These are phyloP conservation scores for Rubia tinctorum DNA, from an alignment of 305 asterid genomes.

Conservation along the genomic window DNA sequence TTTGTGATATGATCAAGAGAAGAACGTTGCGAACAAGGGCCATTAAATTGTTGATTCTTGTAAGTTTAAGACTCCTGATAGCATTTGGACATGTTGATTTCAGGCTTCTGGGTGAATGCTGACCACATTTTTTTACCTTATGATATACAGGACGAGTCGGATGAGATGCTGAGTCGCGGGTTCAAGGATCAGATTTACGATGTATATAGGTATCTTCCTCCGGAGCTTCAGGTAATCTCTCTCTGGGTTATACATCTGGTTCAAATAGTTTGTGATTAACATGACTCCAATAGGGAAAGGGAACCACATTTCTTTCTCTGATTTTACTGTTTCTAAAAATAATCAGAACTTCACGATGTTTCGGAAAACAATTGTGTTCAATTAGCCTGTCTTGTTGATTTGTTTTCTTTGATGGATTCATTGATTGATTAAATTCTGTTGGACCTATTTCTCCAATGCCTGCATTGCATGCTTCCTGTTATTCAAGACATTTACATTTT, in stretches of 20 bases:
- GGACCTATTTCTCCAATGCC: neutral
- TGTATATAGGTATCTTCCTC: conserved; percentile 96
- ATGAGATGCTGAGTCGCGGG: conserved; percentile 98
- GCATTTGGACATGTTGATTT: neutral
- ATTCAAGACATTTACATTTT: conserved; percentile 12
- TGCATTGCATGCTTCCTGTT: neutral
- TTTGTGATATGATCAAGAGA: conserved; percentile 92
- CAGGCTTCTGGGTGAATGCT: neutral
- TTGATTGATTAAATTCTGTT: neutral
- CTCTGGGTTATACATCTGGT: neutral
- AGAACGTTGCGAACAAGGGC: conserved; percentile 76
- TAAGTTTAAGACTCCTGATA: conserved; percentile 27
- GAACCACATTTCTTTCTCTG: too few relatives aligned
- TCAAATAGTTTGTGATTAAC: neutral
- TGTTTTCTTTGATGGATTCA: neutral
- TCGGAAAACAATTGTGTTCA: neutral
- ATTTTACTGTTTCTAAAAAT: neutral
- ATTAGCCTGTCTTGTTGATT: neutral
- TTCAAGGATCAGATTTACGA: conserved; percentile 96
- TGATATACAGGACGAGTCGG: conserved; percentile 77
- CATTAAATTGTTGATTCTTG: conserved; percentile 71
- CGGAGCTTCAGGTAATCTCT: conserved; percentile 76
- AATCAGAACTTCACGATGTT: neutral
- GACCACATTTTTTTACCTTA: conserved; percentile 1
- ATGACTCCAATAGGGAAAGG: neutral